Conservation (phyloP, 106 monocot genomes). For the Cymbidium sinense region DNA sequence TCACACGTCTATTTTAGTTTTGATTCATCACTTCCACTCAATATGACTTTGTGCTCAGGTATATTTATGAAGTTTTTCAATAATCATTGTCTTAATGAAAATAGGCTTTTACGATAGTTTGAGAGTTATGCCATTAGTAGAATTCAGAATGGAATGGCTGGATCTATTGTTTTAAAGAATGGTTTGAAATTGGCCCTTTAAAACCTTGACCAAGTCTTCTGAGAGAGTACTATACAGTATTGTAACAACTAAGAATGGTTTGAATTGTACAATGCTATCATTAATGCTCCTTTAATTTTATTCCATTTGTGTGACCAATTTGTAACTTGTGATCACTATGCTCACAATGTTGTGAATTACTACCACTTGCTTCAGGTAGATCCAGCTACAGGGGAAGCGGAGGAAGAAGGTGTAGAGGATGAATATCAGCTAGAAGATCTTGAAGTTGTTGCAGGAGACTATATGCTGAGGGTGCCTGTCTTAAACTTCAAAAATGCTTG, state of each 20-base stretch:
- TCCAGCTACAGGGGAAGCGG: conserved; percentile 74
- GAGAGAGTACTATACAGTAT: too few species aligned
- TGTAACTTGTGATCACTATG: too few species aligned
- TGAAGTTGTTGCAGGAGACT: conserved; percentile 76
- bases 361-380: conserved; percentile 57
- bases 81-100: background rate
- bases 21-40: background rate
- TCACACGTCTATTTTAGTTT: background rate
- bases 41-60: background rate
- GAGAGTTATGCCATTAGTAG: background rate
- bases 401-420: conserved; percentile 95
- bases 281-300: background rate
- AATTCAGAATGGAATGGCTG: background rate
- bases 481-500: conserved; percentile 96
- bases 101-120: too few species aligned
- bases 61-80: background rate
- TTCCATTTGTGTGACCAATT: background rate
- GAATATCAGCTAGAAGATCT: conserved; percentile 97
- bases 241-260: too few species aligned
- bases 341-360: background rate
- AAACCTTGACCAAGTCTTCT: too few species aligned
- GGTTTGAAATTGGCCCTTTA: too few species aligned
- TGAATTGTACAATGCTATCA: background rate
- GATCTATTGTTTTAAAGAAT: too few species aligned
- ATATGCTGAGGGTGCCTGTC: conserved; percentile 68